Conservation (phyloP, 441 rosid genomes). For the Aquilaria agallochum region DNA sequence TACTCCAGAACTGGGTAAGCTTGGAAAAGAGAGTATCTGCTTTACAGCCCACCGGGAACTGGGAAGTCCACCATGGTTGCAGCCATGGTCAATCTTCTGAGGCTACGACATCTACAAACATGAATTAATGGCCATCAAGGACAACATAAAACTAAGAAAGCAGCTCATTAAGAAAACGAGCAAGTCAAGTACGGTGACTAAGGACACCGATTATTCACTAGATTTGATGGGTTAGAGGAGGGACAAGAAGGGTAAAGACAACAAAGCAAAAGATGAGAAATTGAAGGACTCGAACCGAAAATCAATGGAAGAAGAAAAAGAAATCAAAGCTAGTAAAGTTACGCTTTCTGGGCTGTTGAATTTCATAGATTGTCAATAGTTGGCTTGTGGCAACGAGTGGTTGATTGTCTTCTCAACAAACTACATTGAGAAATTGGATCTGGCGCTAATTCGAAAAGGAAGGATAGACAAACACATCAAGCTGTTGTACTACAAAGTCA, state of each 20-base stretch:
- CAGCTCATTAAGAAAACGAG: conserved; percentile 50
- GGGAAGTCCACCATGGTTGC: conserved; percentile 80
- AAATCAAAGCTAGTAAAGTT: conserved; percentile 41
- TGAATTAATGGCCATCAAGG: conserved; percentile 60
- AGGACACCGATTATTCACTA: conserved; percentile 76
- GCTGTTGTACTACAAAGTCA: conserved; percentile 38
- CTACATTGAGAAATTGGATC: conserved; percentile 52
- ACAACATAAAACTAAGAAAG: conserved; percentile 59
- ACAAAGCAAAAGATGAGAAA: conserved; percentile 21
- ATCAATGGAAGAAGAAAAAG: conserved; percentile 27
- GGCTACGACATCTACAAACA: conserved; percentile 78
- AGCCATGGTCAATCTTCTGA: conserved; percentile 67
- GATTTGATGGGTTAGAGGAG: conserved; percentile 58
- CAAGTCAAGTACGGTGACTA: conserved; percentile 62
- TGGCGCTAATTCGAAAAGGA: conserved; percentile 49
- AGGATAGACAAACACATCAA: conserved; percentile 60
- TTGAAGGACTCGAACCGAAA: conserved; percentile 32
- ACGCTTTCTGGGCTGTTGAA: conserved; percentile 72
- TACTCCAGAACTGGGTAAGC: conserved; percentile 63
- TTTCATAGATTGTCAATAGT: conserved; percentile 75
- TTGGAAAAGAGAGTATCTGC: conserved; percentile 74
- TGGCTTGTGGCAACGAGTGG: conserved; percentile 69
- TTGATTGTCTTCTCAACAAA: conserved; percentile 54
- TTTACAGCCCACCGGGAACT: conserved; percentile 75
- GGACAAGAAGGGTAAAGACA: conserved; percentile 30